Percentiles rank a stretch among this genome's conserved stretches.
phyloP scores from a whole-genome alignment of 495 filamentous ascomycete species.

The Hyaloscypha variabilis region DNA sequence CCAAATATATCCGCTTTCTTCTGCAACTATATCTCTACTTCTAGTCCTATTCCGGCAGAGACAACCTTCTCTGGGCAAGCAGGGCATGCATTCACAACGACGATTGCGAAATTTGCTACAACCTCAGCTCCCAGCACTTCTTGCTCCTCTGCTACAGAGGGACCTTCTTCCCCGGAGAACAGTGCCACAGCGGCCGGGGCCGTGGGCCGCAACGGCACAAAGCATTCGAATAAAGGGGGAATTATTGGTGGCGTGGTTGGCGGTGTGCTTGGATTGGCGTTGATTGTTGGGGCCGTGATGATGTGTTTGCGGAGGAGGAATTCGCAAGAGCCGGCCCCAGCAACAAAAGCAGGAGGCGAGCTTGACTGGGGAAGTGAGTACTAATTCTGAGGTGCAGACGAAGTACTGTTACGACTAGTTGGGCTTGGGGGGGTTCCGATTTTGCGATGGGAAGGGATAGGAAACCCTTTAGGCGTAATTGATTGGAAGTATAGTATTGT shows the following conservation, averaged over 20 bases:
- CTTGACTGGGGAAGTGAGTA: not conserved
- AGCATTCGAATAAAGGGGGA: slow-evolving; percentile 40
- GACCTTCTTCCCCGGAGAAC: not conserved
- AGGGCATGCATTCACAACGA: slow-evolving; percentile 3
- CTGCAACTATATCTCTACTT: slow-evolving; percentile 24
- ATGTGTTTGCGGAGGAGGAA: slow-evolving; percentile 27
- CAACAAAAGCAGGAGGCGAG: not conserved
- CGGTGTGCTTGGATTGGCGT: slow-evolving; percentile 41
- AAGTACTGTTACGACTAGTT: not conserved
- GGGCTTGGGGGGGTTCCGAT: too few relatives aligned
- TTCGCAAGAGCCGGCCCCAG: not conserved
- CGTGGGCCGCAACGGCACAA: slow-evolving; percentile 14
- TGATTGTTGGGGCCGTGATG: slow-evolving; percentile 39
- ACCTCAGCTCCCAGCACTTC: slow-evolving; percentile 47
- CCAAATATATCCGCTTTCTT: slow-evolving; percentile 19
- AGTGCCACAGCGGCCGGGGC: slow-evolving; percentile 5
- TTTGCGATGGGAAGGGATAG: too few relatives aligned
- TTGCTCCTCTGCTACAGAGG: slow-evolving; percentile 34
- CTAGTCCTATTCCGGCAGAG: not conserved
- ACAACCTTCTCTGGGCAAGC: slow-evolving; percentile 16
- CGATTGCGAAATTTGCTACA: slow-evolving; percentile 5
- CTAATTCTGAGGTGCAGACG: not conserved
- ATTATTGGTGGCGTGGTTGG: slow-evolving; percentile 54
- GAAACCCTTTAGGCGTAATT: too few relatives aligned
- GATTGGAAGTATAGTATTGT: too few relatives aligned